Conservation (phyloP, 2,329 filamentous ascomycete genomes). For the Monosporascus sp. region DNA sequence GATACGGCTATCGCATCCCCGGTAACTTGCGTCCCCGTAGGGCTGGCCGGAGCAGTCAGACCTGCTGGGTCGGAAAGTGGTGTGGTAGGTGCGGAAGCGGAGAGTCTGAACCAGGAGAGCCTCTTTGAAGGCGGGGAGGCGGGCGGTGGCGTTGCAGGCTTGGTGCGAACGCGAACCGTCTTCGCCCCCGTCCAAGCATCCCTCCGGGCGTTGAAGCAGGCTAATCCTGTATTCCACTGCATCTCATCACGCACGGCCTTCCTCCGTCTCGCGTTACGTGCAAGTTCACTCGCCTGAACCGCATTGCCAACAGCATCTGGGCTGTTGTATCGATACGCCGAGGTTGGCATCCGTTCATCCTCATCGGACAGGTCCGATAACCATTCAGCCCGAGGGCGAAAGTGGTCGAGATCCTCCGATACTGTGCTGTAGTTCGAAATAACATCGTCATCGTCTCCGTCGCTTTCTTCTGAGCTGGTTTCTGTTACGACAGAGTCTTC, state of each 20-base stretch:
- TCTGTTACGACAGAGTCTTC: slow-evolving; percentile 9
- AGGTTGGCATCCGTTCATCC: slow-evolving; percentile 32
- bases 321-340: slow-evolving; percentile 47
- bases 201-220: slow-evolving; percentile 70
- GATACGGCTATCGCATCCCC: slow-evolving; percentile 33
- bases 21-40: slow-evolving; percentile 23
- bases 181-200: slow-evolving; percentile 83
- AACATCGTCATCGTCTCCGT: slow-evolving; percentile 36
- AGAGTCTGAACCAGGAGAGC: slow-evolving; percentile 44
- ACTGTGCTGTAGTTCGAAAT: slow-evolving; percentile 36
- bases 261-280: slow-evolving; percentile 50
- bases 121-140: slow-evolving; percentile 39
- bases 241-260: slow-evolving; percentile 58
- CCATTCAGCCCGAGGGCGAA: slow-evolving; percentile 49
- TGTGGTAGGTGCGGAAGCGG: slow-evolving; percentile 35
- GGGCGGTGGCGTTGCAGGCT: slow-evolving; percentile 28
- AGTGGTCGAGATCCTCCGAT: slow-evolving; percentile 48
- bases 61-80: slow-evolving; percentile 19
- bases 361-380: slow-evolving; percentile 51
- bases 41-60: slow-evolving; percentile 18
- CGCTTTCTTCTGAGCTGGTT: slow-evolving; percentile 26
- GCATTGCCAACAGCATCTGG: slow-evolving; percentile 40
- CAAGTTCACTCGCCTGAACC: slow-evolving; percentile 36
- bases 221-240: slow-evolving; percentile 74
- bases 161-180: slow-evolving; percentile 48